A percentile compares a stretch with the other conserved stretches of the same genome.
phyloP scores from a whole-genome alignment of 2,329 filamentous ascomycete species.

The Fusarium sp. region DNA sequence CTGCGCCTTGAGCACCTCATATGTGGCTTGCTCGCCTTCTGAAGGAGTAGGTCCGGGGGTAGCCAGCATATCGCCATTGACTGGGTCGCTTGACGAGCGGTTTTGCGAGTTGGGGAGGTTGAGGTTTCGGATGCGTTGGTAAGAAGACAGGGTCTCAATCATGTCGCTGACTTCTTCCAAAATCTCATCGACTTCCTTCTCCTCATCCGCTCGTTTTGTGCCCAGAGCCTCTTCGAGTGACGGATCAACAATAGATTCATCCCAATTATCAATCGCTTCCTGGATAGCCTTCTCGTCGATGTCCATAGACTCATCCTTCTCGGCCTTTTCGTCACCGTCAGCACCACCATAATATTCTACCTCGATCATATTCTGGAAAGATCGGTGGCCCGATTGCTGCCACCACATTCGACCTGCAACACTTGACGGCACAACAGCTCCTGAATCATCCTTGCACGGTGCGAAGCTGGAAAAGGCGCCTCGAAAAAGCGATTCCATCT shows the following conservation, averaged over 20 bases:
- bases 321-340: constrained; percentile 48
- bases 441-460: constrained; percentile 77
- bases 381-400: constrained; percentile 73
- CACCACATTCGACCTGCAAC: constrained; percentile 79
- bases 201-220: constrained; percentile 64
- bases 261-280: constrained; percentile 66
- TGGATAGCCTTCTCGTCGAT: constrained; percentile 63
- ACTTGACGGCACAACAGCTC: constrained; percentile 73
- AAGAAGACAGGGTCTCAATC: constrained; percentile 78
- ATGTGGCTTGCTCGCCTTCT: constrained; percentile 68
- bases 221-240: constrained; percentile 63
- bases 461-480: constrained; percentile 84
- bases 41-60: constrained; percentile 74
- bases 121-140: constrained; percentile 81
- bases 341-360: constrained; percentile 55
- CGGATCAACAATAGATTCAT: constrained; percentile 66
- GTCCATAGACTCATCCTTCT: constrained; percentile 48
- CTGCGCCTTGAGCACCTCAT: constrained; percentile 79
- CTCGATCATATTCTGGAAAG: constrained; percentile 72
- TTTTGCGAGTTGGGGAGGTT: constrained; percentile 72
- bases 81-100: constrained; percentile 68
- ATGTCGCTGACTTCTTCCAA: constrained; percentile 79
- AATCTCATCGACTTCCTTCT: constrained; percentile 75
- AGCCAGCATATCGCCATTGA: constrained; percentile 73
- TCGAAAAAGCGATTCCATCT: constrained; percentile 78